phyloP scores from a whole-genome alignment of 1,284 basidiomycete species.

The Cryptococcus jaspeensis region DNA sequence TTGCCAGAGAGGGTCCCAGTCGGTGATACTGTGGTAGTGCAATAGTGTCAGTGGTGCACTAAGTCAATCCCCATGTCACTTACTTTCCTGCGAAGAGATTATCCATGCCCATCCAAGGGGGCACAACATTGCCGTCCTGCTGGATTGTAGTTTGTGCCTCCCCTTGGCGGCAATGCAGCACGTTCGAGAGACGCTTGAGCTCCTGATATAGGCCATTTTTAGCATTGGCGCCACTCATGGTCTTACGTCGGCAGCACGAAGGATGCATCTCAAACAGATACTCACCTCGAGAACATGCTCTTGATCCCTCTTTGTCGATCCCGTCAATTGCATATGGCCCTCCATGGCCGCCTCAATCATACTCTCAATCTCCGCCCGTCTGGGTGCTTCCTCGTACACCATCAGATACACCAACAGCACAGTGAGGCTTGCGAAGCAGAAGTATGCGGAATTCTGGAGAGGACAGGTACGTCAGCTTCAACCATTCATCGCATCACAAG shows the following conservation, averaged over 20 bases:
- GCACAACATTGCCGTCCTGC: neutral
- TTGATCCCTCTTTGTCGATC: neutral
- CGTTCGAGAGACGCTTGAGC: neutral
- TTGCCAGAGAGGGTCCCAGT: conserved; percentile 5
- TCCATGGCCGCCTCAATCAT: conserved; percentile 5
- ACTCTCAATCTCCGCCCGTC: conserved; percentile 4
- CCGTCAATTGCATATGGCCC: conserved; percentile 3
- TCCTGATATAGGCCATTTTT: neutral
- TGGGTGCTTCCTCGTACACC: conserved; percentile 5
- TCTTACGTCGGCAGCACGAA: too few species aligned
- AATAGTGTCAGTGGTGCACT: too few species aligned
- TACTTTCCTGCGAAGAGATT: too few species aligned
- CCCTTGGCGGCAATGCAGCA: neutral
- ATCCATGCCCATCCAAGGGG: too few species aligned
- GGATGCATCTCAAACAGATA: too few species aligned
- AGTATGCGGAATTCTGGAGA: conserved; percentile 4
- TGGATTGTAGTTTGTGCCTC: neutral
- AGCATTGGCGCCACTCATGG: neutral
- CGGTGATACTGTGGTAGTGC: neutral
- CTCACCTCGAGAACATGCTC: conserved; percentile 3
- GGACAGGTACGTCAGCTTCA: neutral
- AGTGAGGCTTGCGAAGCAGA: conserved; percentile 5
- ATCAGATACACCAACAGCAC: conserved; percentile 4
- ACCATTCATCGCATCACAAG: neutral
- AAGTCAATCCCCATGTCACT: neutral